Percentiles rank a stretch among this genome's conserved stretches.
These are phyloP conservation scores for Phaffia rhodozyma DNA, from an alignment of 1,284 basidiomycete species.

Conservation along the genomic window DNA sequence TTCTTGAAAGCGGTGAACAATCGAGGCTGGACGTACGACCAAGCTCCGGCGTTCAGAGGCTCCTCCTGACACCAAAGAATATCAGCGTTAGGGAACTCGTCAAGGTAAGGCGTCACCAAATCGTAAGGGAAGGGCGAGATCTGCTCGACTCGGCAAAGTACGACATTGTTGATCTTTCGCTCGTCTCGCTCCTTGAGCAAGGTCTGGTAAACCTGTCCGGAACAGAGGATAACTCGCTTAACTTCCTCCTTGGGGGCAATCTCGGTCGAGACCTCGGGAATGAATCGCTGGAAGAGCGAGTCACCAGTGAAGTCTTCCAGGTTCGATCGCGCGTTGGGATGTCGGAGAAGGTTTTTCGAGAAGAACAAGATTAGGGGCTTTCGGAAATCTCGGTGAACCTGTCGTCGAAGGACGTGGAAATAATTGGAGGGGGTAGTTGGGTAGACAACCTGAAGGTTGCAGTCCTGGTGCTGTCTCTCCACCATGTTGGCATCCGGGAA, in stretches of 20 bases:
- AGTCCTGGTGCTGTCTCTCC: conserved; percentile 94
- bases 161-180: conserved; percentile 78
- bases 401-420: conserved; percentile 89
- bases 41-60: conserved; percentile 84
- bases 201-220: conserved; percentile 86
- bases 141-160: conserved; percentile 89
- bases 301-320: conserved; percentile 81
- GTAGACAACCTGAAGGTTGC: conserved; percentile 98
- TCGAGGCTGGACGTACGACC: conserved; percentile 83
- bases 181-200: conserved; percentile 81
- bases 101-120: conserved; percentile 73
- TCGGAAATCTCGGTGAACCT: conserved; percentile 91
- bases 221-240: conserved; percentile 80
- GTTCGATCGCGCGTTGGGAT: conserved; percentile 77
- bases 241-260: conserved; percentile 75
- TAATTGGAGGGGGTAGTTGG: conserved; percentile 89
- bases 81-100: conserved; percentile 90
- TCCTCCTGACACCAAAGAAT: conserved; percentile 87
- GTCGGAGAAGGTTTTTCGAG: conserved; percentile 88
- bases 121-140: conserved; percentile 94
- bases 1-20: conserved; percentile 50
- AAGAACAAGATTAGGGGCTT: conserved; percentile 93
- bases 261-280: conserved; percentile 68
- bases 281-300: conserved; percentile 81
- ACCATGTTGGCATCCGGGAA: conserved; percentile 84